Base-by-base conservation (phyloP, 192 early-diverging fungal species). In the Helicostylum pulchrum region DNA sequence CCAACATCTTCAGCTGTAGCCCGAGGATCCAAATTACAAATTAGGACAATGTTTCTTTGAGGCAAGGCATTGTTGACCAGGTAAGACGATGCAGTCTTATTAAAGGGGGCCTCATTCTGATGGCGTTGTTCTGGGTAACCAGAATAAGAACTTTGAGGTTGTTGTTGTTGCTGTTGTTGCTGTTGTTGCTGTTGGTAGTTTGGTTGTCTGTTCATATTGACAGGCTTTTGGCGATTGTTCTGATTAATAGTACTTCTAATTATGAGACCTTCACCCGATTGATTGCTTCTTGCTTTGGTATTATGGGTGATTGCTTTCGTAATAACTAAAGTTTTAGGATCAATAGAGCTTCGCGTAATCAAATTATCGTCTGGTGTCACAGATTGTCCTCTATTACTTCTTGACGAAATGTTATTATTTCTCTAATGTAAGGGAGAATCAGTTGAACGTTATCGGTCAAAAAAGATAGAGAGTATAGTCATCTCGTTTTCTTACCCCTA, bases 1-100 rank as follows among this genome's bases (percentile, higher is more conserved):
- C 72, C 68, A 36, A 80, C 76, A 63, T 80, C 78, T 8, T 80
- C 78, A 9, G 73, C 73, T 39, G 70, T 80, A 9, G 78, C 77
- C n/a, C 64, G 73, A 49, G 76, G 78, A 48, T 80, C 78, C 31
- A 80, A 45, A 32, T 80, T 80, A 47, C 69, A 70, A 49, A 80
- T 77, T 59, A 77, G 62, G 4, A 80, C 62, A 32, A 70, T 74
- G 11, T 39, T 59, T 14, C n/a, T 59, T 20, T 42, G 19, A 14
- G 20, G 19, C 21, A 15, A 45, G 21, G 8, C 12, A 44, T 10
- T 56, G 34, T 2, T 36, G 53, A 17, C 46, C n/a, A 2, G 46
- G 12, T 48, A 48, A 48, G 36, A 39, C 36, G 46, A 19, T 48
- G 17, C 12, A 48, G 12, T 9, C 0, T 48, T 19, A 14, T 19